Evolutionary conservation across 305 asterid species (phyloP).

Genomic region (Plantago coronopus): DNA sequence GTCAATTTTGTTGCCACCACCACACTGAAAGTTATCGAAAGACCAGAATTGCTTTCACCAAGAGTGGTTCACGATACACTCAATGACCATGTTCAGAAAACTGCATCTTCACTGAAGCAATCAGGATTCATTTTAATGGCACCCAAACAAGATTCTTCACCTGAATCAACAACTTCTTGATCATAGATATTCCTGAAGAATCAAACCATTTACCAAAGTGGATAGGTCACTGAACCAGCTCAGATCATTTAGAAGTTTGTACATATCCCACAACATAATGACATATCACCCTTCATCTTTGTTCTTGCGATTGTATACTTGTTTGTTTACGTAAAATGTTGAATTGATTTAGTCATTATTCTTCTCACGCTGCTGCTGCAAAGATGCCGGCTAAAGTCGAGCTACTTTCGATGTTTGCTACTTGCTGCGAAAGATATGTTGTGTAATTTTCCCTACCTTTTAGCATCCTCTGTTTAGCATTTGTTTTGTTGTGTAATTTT

Average conservation of each 20-base stretch:
- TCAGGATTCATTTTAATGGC: slow-evolving; percentile 26
- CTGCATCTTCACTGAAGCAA: slow-evolving; percentile 35
- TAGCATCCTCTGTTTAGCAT: too few species aligned
- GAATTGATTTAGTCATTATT: too few species aligned
- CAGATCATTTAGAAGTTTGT: neutral
- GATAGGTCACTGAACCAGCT: neutral
- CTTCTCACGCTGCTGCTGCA: too few species aligned
- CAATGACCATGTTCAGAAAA: slow-evolving; percentile 32
- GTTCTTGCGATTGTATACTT: neutral
- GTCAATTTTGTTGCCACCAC: slow-evolving; percentile 41
- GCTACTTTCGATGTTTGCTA: too few species aligned
- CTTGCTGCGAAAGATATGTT: too few species aligned
- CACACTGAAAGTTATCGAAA: slow-evolving; percentile 37
- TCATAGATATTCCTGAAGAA: slow-evolving; percentile 20
- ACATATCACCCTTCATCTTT: neutral
- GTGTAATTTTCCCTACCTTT: too few species aligned
- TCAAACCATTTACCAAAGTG: slow-evolving; percentile 6
- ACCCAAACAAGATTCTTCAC: slow-evolving; percentile 20
- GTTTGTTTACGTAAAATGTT: neutral
- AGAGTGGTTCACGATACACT: slow-evolving; percentile 34
- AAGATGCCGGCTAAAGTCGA: too few species aligned
- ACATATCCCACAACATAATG: neutral
- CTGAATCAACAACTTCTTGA: slow-evolving; percentile 18
- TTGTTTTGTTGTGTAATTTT: too few species aligned
- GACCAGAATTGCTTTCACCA: slow-evolving; percentile 43